Evolutionary conservation across 1,139 yeast genomes (phyloP).

Genomic region (Wickerhamomyces sp.): DNA sequence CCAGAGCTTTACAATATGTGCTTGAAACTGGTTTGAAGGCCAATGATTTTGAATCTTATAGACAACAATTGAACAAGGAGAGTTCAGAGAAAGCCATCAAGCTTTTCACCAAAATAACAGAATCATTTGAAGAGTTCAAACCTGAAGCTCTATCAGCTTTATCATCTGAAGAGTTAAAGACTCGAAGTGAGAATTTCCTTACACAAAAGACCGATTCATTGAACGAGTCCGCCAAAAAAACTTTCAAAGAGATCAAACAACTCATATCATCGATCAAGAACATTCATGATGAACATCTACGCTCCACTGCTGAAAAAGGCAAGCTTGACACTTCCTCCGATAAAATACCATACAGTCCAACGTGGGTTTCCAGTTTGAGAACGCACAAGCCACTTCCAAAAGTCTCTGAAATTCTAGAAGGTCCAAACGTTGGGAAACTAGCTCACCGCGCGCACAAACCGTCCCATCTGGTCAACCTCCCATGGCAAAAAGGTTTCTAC

Average conservation of each 20-base stretch:
- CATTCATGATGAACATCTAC: constrained; percentile 1
- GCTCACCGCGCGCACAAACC: background rate
- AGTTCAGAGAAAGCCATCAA: constrained; percentile 20
- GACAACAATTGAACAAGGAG: constrained; percentile 9
- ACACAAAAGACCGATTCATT: constrained; percentile 5
- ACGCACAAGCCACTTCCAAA: constrained; percentile 45
- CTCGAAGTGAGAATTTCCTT: constrained; percentile 7
- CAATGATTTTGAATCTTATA: constrained; percentile 10
- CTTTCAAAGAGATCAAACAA: constrained; percentile 19
- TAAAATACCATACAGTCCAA: constrained; percentile 41
- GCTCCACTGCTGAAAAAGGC: constrained; percentile 5
- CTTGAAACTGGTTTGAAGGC: constrained; percentile 14
- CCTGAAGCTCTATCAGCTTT: constrained; percentile 7
- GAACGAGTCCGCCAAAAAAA: constrained; percentile 9
- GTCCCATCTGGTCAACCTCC: constrained; percentile 36
- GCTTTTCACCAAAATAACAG: constrained; percentile 13
- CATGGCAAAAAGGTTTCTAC: constrained; percentile 68
- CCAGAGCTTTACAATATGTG: constrained; percentile 16
- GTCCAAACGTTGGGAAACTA: constrained; percentile 1
- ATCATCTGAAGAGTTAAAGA: constrained; percentile 10
- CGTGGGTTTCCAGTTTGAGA: constrained; percentile 52
- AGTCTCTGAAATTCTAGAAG: constrained; percentile 35
- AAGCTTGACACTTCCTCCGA: constrained; percentile 22
- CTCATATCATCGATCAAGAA: constrained; percentile 17
- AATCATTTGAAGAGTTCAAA: constrained; percentile 4